Evolutionary conservation across 495 filamentous ascomycete species (phyloP), one percentile per base, ranked within the genome.

Genomic region (Penicillium ochrochloron): DNA sequence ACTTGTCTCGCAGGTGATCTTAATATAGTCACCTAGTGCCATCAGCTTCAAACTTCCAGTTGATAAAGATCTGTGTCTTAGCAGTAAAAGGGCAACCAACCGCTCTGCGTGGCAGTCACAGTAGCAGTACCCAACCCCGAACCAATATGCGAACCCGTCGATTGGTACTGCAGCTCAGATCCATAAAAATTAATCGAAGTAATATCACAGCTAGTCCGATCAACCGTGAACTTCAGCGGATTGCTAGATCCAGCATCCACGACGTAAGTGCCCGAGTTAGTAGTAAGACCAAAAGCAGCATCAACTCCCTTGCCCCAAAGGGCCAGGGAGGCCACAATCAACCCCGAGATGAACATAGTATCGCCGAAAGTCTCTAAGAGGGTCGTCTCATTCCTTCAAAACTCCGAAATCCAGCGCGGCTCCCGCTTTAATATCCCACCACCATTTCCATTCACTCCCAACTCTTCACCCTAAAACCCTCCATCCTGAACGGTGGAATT

Each of bases 81-180:
- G 11, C 23, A 6, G 37, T 2, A 3, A 11, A 23, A 3, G 46
- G 10, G 3, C 0, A 33, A 63, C 66, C 10, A 39, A 76, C 74
- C 75, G 66, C 61, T 62, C 48, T 73, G 63, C 7, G 78, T 80
- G 31, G 85, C 82, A 34, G 80, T 80, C 21, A 89, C 86, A 23
- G 82, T 86, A 2, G 83, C 84, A n/a, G 77, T 75, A 12, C 86
- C 86, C 11, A 90, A 80, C 12, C 88, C 86, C 12, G 87, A 89
- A 39, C 77, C 79, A 56, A 90, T 84, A 46, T 89, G 87, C 12
- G 83, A 84, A 17, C 78, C 81, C 8, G 77, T 76, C 39, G 75
- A 73, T 23, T 70, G 64, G 63, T 86, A 85, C 67, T 89, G 87
- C 37, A 85, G 76, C 66, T 90, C 84, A 21, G 78, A 78, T 50